Percentiles rank a stretch among this genome's conserved stretches.
These are phyloP conservation scores for Diplodia corticola DNA, from an alignment of 2,329 filamentous ascomycete species.

Conservation along the genomic window DNA sequence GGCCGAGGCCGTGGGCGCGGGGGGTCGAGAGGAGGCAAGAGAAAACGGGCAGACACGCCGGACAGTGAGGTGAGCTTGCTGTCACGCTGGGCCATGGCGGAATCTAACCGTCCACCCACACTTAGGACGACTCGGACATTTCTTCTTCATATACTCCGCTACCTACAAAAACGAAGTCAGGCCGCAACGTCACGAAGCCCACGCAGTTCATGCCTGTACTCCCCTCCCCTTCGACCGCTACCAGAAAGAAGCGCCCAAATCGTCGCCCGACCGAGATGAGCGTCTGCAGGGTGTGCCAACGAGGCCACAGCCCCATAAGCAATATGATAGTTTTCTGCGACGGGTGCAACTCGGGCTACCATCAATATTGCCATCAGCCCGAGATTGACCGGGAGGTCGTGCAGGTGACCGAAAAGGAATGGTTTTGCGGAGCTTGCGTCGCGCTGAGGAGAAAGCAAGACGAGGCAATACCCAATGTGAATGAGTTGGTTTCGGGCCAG, in stretches of 20 bases:
- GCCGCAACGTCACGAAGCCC: conserved; percentile 69
- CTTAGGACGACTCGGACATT: conserved; percentile 40
- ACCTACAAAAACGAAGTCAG: conserved; percentile 72
- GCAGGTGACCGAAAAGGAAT: conserved; percentile 64
- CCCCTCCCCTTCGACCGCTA: conserved; percentile 48
- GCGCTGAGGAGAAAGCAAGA: conserved; percentile 35
- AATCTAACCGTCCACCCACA: conserved; percentile 10
- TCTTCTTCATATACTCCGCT: conserved; percentile 54
- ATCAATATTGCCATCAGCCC: conserved; percentile 79
- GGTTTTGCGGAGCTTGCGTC: conserved; percentile 68
- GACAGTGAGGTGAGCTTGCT: conserved; percentile 37
- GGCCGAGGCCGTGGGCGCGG: conserved; percentile 42
- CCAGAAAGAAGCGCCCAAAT: conserved; percentile 48
- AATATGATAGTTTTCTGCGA: conserved; percentile 88
- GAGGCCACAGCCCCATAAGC: conserved; percentile 68
- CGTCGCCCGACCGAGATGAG: conserved; percentile 41
- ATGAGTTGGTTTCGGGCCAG: conserved; percentile 42
- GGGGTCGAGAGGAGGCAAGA: conserved; percentile 40
- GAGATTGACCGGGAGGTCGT: conserved; percentile 70
- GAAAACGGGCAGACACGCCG: conserved; percentile 41
- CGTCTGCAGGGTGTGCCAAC: conserved; percentile 70
- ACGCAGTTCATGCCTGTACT: conserved; percentile 61
- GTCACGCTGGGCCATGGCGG: conserved; percentile 10
- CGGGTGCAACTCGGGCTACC: conserved; percentile 76
- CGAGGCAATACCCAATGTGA: conserved; percentile 42